Percentiles rank a stretch among this genome's conserved stretches.
Conservation (phyloP, 2,329 filamentous ascomycete genomes). For the Trichoderma oligosporum region DNA sequence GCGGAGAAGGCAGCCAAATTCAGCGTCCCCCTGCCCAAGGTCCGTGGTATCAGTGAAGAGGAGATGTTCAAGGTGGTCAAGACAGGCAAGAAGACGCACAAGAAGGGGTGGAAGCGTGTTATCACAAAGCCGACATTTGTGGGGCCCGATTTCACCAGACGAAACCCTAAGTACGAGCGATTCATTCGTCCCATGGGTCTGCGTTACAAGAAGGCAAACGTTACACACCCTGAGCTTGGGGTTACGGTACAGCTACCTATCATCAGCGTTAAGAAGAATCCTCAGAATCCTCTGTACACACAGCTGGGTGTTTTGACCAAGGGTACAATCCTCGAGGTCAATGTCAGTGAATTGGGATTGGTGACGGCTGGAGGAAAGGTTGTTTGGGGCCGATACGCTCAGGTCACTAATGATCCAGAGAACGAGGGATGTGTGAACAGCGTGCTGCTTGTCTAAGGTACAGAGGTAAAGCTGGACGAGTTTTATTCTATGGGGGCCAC, state of each 20-base stretch:
- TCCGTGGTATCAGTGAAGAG: constrained; percentile 85
- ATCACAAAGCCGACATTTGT: constrained; percentile 68
- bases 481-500: background rate
- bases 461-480: background rate
- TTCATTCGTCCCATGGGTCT: constrained; percentile 51
- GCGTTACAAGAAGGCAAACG: constrained; percentile 51
- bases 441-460: constrained; percentile 31
- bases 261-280: constrained; percentile 62
- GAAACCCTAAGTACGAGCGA: constrained; percentile 74
- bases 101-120: constrained; percentile 76
- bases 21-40: constrained; percentile 86
- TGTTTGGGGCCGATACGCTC: constrained; percentile 80
- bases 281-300: constrained; percentile 85
- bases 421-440: constrained; percentile 46
- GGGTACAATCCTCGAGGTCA: constrained; percentile 79
- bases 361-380: constrained; percentile 91
- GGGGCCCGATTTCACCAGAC: constrained; percentile 80
- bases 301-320: constrained; percentile 87
- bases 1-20: constrained; percentile 93
- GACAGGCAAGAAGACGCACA: constrained; percentile 89
- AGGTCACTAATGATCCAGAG: constrained; percentile 46
- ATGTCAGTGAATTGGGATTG: constrained; percentile 85
- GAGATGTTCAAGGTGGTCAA: constrained; percentile 98
- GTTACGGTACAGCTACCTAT: constrained; percentile 87
- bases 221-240: constrained; percentile 70